Evolutionary conservation across 768 basidiomycete species (phyloP).

Genomic region (Russula griseocarnosa): DNA sequence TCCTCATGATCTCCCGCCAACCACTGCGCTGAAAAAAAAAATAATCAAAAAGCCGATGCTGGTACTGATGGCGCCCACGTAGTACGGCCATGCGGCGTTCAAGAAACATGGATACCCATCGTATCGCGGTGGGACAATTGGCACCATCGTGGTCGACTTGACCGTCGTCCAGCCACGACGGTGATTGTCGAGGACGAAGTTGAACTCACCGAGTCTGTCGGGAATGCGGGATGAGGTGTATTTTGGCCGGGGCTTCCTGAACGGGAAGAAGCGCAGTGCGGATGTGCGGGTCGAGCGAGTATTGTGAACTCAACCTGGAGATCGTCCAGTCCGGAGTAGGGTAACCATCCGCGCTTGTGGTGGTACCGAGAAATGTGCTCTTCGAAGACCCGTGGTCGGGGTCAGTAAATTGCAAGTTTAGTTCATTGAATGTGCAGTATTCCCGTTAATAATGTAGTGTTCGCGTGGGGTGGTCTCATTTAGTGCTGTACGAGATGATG

Average conservation of each 20-base stretch:
- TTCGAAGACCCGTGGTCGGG: constrained; percentile 56
- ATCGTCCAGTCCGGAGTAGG: constrained; percentile 68
- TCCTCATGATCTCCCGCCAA: constrained; percentile 79
- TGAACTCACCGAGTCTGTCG: constrained; percentile 97
- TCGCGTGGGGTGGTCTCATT: constrained; percentile 58
- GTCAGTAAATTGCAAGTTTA: constrained; percentile 1
- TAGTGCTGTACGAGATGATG: constrained; percentile 74
- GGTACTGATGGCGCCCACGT: constrained; percentile 85
- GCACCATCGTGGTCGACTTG: constrained; percentile 66
- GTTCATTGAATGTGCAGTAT: constrained; percentile 45
- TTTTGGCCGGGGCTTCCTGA: constrained; percentile 60
- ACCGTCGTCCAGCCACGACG: constrained; percentile 73
- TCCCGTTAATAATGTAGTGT: constrained; percentile 81
- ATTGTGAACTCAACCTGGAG: constrained; percentile 96
- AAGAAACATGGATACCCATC: constrained; percentile 96
- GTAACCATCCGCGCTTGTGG: constrained; percentile 57
- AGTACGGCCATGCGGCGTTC: constrained; percentile 94
- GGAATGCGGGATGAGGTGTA: constrained; percentile 82
- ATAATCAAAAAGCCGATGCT: constrained; percentile 75
- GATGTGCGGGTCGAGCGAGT: constrained; percentile 96
- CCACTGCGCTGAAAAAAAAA: constrained; percentile 89
- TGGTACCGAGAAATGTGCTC: constrained; percentile 70
- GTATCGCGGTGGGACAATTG: constrained; percentile 90
- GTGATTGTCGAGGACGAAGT: constrained; percentile 88
- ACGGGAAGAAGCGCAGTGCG: constrained; percentile 71